These are phyloP conservation scores for Lithospermum erythrorhizon DNA, from an alignment of 257 asterid genomes.

Conservation along the genomic window DNA sequence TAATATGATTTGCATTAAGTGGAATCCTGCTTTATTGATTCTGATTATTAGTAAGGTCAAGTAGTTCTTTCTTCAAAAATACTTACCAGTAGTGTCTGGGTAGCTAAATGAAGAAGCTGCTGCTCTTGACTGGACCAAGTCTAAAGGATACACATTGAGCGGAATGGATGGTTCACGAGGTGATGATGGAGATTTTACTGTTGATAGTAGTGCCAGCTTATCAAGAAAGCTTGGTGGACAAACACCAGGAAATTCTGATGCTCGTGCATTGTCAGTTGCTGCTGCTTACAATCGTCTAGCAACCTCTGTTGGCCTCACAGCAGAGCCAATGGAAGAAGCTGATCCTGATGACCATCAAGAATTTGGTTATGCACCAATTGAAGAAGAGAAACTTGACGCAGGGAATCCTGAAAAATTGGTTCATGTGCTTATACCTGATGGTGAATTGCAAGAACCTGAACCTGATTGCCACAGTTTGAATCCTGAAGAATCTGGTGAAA, in stretches of 20 bases:
- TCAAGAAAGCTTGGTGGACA: constrained; percentile 71
- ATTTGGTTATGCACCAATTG: neutral
- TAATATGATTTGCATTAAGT: no score
- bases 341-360: constrained; percentile 15
- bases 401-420: constrained; percentile 20
- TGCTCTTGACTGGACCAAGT: constrained; percentile 76
- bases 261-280: constrained; percentile 64
- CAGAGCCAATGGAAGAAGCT: constrained; percentile 23
- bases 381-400: constrained; percentile 9
- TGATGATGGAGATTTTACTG: constrained; percentile 35
- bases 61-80: neutral
- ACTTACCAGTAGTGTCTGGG: constrained; percentile 2
- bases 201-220: constrained; percentile 17
- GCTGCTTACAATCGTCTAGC: constrained; percentile 73
- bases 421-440: constrained; percentile 12
- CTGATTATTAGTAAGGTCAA: no score
- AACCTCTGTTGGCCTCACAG: constrained; percentile 19
- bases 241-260: constrained; percentile 36
- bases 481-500: constrained; percentile 20
- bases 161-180: constrained; percentile 23
- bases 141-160: constrained; percentile 58
- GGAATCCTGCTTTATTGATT: no score
- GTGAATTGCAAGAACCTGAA: constrained; percentile 8
- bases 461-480: constrained; percentile 12
- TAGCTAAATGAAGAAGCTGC: constrained; percentile 88